phyloP scores from a whole-genome alignment of 2,329 filamentous ascomycete genomes.

The Fonsecaea erecta region DNA sequence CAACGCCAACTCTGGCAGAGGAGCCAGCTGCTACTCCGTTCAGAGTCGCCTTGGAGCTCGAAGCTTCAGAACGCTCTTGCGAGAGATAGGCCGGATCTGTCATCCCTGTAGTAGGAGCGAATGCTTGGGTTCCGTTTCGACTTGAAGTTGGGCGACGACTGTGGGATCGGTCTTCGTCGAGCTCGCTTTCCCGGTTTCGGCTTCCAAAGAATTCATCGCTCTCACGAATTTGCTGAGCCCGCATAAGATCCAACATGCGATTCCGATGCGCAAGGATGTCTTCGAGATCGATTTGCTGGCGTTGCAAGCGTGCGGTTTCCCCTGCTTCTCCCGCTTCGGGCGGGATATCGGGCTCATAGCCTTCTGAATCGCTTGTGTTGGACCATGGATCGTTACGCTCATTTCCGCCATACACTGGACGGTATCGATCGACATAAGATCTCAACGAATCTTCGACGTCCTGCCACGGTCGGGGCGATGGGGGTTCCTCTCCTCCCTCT shows the following conservation, averaged over 20 bases:
- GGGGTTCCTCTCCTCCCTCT: constrained; percentile 14
- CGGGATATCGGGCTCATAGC: constrained; percentile 19
- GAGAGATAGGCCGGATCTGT: constrained; percentile 6
- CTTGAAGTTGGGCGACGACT: constrained; percentile 12
- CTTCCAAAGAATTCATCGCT: constrained; percentile 23
- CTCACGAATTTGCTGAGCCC: constrained; percentile 25
- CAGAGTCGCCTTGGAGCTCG: constrained; percentile 29
- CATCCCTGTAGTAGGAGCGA: neutral
- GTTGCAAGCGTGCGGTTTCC: constrained; percentile 22
- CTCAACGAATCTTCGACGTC: constrained; percentile 33
- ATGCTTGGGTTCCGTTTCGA: neutral
- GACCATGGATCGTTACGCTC: constrained; percentile 27
- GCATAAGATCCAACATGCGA: constrained; percentile 25
- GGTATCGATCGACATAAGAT: constrained; percentile 35
- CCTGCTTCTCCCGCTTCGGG: constrained; percentile 6
- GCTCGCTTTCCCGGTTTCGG: constrained; percentile 10
- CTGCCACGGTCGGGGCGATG: constrained; percentile 36
- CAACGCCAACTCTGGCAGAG: constrained; percentile 53
- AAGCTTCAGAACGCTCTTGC: constrained; percentile 8
- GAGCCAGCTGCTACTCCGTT: constrained; percentile 42
- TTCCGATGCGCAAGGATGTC: constrained; percentile 18
- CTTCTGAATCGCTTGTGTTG: constrained; percentile 33
- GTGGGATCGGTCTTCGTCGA: constrained; percentile 12
- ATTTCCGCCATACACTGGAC: constrained; percentile 28
- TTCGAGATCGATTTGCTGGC: constrained; percentile 21